phyloP scores from a whole-genome alignment of 83 land plant genomes.

The Diphasiastrum complanatum region DNA sequence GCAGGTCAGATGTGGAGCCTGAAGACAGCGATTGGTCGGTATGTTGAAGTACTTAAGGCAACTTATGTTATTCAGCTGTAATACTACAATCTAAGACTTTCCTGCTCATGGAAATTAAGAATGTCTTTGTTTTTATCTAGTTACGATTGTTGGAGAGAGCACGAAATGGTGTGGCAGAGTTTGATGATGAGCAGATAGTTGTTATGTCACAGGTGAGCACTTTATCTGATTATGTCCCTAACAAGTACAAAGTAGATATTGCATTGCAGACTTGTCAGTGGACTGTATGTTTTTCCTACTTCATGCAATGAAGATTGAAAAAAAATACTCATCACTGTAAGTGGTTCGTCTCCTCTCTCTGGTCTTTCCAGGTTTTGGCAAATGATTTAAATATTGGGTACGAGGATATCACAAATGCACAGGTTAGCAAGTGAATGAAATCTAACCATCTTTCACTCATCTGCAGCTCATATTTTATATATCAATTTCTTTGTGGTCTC shows the following conservation, averaged over 20 bases:
- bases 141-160: conserved; percentile 74
- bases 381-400: conserved; percentile 80
- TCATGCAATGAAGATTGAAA: no score
- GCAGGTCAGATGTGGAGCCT: no score
- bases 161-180: conserved; percentile 72
- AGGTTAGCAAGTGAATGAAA: no score
- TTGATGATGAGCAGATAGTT: conserved; percentile 81
- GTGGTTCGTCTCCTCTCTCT: conserved; percentile 5
- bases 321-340: not conserved
- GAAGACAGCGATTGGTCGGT: no score
- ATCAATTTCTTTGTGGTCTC: not conserved
- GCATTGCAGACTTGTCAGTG: no score
- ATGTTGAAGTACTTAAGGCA: no score
- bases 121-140: conserved; percentile 24
- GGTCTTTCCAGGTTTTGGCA: conserved; percentile 66
- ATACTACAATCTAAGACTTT: no score
- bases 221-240: no score
- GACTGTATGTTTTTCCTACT: no score
- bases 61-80: no score
- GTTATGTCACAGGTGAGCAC: conserved; percentile 71
- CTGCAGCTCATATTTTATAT: not conserved
- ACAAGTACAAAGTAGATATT: no score
- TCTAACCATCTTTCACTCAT: not conserved
- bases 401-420: conserved; percentile 78
- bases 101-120: not conserved